A percentile compares a stretch with the other conserved stretches of the same genome.
These are phyloP conservation scores for Aureobasidium zeae DNA, from an alignment of 2,329 filamentous ascomycete species.

Conservation along the genomic window DNA sequence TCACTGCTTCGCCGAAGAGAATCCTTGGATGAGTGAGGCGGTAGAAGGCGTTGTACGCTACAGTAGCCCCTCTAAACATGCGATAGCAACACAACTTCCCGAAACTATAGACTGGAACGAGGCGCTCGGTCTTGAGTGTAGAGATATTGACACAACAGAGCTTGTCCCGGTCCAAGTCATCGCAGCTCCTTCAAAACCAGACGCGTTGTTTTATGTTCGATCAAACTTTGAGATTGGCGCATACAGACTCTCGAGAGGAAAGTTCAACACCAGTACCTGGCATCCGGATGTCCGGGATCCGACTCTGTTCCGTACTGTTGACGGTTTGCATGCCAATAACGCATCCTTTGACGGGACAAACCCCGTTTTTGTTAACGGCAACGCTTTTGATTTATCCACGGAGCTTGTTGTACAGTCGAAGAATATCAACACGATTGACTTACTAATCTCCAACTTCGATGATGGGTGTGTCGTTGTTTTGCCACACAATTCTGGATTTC, in stretches of 20 bases:
- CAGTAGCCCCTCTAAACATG: constrained; percentile 13
- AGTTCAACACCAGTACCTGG: constrained; percentile 50
- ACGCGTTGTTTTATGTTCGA: constrained; percentile 46
- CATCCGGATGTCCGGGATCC: constrained; percentile 41
- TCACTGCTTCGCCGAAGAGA: constrained; percentile 49
- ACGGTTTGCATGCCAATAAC: constrained; percentile 32
- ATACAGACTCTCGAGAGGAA: constrained; percentile 50
- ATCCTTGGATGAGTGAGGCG: constrained; percentile 38
- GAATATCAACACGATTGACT: constrained; percentile 29
- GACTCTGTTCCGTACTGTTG: constrained; percentile 42
- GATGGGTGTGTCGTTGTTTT: constrained; percentile 21
- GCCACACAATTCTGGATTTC: not conserved
- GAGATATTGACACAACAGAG: constrained; percentile 41
- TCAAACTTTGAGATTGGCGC: constrained; percentile 52
- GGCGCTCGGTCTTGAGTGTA: constrained; percentile 40
- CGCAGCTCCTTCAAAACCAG: constrained; percentile 38
- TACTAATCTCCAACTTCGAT: constrained; percentile 30
- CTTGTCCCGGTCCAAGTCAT: constrained; percentile 38
- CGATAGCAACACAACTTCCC: constrained; percentile 20
- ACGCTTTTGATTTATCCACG: constrained; percentile 23
- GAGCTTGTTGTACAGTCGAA: constrained; percentile 32
- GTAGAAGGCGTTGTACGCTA: constrained; percentile 45
- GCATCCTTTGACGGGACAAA: constrained; percentile 20
- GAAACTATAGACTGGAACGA: constrained; percentile 44
- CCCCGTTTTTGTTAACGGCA: constrained; percentile 25